Evolutionary conservation across 2,329 filamentous ascomycete species (phyloP), one percentile per base, ranked within the genome.

Genomic region (Nemania sp.): DNA sequence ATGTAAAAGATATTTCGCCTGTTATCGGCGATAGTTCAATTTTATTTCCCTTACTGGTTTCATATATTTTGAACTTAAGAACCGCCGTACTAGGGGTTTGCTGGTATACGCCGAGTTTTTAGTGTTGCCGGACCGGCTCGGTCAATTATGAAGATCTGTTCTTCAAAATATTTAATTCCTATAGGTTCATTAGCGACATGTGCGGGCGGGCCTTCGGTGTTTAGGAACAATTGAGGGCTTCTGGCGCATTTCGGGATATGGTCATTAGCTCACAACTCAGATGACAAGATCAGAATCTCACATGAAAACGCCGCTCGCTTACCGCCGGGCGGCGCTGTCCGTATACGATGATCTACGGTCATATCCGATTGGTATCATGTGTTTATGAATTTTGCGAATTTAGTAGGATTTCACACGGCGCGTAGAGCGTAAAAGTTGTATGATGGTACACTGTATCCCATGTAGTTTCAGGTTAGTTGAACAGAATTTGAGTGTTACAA

Each of bases 321-420:
- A 19, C 31, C 44, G 45, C 40, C 24, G 22, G 40, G 19, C 49
- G 54, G 49, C 54, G 54, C 14, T 30, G 17, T 49, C 54, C 54
- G 49, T 20, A n/a, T 33, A 45, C 12, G n/a, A 28, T 23, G n/a
- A 30, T 5, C 23, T 8, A 28, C 41, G 42, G 30, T n/a, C 22
- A 37, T 31, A 37, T 20, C 30, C 33, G 44, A 19, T 11, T 26
- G 11, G 24, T 24, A 36, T 43, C n/a, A n/a, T n/a, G n/a, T n/a
- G n/a, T n/a, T n/a, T n/a, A n/a, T n/a, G n/a, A n/a, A n/a, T n/a
- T n/a, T n/a, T n/a, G n/a, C n/a, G n/a, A n/a, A 6, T 7, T 37
- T 24, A 22, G 44, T 56, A 12, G 6, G 8, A 31, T n/a, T 33
- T 31, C 30, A 45, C 36, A 47, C 23, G 11, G 17, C 42, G 42